Percentiles rank a stretch among this genome's conserved stretches.
phyloP scores from a whole-genome alignment of 257 asterid species.

The Plantago elongata region DNA sequence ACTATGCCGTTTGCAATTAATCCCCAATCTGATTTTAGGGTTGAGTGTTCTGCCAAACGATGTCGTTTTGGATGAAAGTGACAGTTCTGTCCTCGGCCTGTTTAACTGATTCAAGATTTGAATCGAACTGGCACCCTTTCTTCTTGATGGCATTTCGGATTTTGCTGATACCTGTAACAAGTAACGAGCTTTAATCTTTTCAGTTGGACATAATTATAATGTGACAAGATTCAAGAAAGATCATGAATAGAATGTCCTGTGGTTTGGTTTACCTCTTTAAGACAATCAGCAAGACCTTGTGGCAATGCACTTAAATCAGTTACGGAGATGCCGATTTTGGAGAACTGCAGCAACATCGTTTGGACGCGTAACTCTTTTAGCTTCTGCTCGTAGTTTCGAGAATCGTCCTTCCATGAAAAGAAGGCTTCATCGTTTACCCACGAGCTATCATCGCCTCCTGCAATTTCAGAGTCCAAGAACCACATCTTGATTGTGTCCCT shows the following conservation, averaged over 20 bases:
- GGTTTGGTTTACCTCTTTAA: conserved; percentile 47
- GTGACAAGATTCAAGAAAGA: background rate
- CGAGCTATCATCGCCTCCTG: conserved; percentile 40
- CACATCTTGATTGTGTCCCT: conserved; percentile 58
- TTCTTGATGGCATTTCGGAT: too few species aligned
- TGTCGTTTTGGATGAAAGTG: too few species aligned
- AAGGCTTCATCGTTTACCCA: conserved; percentile 76
- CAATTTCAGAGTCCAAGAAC: conserved; percentile 53
- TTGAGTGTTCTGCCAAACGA: too few species aligned
- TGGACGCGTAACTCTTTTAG: conserved; percentile 58
- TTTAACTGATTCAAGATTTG: too few species aligned
- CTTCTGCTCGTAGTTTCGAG: conserved; percentile 60
- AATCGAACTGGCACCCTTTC: too few species aligned
- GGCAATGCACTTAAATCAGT: conserved; percentile 70
- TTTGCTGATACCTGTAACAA: conserved; percentile 42
- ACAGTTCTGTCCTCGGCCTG: too few species aligned
- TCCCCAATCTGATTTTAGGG: too few species aligned
- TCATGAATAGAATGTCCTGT: background rate
- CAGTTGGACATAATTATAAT: conserved; percentile 4
- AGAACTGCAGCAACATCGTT: conserved; percentile 56
- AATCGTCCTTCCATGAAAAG: conserved; percentile 68
- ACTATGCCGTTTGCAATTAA: too few species aligned
- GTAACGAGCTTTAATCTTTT: background rate
- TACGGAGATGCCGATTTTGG: conserved; percentile 60
- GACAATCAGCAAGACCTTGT: conserved; percentile 68